Evolutionary conservation across 768 basidiomycete species (phyloP).

Genomic region (Xanthoconium stramineum): DNA sequence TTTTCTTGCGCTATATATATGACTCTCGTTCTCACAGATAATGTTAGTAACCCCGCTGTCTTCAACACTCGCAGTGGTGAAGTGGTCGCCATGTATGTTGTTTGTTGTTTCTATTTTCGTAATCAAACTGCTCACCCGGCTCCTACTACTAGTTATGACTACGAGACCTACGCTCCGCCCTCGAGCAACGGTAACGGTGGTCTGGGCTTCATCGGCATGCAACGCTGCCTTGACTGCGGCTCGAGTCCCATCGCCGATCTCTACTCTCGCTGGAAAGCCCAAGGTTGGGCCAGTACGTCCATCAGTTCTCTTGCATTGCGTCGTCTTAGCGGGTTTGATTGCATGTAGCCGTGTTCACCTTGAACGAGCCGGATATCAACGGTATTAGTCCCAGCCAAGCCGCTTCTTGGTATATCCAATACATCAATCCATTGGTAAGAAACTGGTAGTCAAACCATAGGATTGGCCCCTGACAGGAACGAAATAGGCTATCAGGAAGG

Average conservation of each 20-base stretch:
- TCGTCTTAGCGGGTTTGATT: neutral
- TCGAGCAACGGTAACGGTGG: conserved; percentile 37
- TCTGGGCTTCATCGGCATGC: conserved; percentile 39
- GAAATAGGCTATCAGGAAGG: conserved; percentile 35
- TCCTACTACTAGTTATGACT: conserved; percentile 32
- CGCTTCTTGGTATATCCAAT: conserved; percentile 36
- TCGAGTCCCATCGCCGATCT: conserved; percentile 36
- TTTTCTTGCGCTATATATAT: neutral
- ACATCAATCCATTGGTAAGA: conserved; percentile 36
- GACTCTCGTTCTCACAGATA: neutral
- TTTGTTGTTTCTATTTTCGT: neutral
- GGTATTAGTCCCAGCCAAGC: conserved; percentile 28
- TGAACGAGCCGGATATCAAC: conserved; percentile 37
- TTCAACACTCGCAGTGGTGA: conserved; percentile 33
- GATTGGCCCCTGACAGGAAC: neutral
- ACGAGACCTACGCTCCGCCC: conserved; percentile 34
- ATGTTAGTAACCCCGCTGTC: conserved; percentile 25
- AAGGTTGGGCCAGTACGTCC: conserved; percentile 32
- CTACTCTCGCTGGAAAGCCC: conserved; percentile 29
- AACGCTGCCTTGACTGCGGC: conserved; percentile 35
- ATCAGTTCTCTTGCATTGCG: too few relatives aligned
- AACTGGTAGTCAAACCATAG: neutral
- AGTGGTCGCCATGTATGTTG: conserved; percentile 33
- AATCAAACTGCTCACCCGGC: neutral
- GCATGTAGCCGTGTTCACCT: conserved; percentile 29